Percentiles rank a stretch among this genome's conserved stretches.
phyloP scores from a whole-genome alignment of 371 early-diverging fungal species.

The Apophysomyces trapeziformis region DNA sequence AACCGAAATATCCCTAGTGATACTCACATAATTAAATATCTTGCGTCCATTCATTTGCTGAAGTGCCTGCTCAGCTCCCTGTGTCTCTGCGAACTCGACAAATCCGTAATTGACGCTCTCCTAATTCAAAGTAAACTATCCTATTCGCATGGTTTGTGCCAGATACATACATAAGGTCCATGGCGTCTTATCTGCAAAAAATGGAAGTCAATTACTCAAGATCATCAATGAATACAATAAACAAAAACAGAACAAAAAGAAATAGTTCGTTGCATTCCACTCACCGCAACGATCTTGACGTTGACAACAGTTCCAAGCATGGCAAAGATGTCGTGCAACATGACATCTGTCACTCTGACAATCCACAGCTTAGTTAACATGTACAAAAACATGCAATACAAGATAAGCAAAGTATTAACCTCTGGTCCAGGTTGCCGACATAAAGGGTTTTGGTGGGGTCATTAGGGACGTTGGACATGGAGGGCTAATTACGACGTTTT shows the following conservation, averaged over 20 bases:
- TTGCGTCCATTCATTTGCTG: conserved; percentile 71
- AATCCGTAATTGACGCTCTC: conserved; percentile 80
- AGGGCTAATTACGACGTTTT: conserved; percentile 8
- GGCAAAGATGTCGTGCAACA: conserved; percentile 80
- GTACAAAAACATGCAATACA: neutral
- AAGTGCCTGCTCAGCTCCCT: conserved; percentile 68
- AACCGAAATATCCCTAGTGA: neutral
- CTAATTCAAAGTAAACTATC: conserved; percentile 15
- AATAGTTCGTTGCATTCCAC: conserved; percentile 42
- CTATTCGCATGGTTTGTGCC: no score
- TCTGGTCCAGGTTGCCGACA: conserved; percentile 88
- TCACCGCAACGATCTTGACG: conserved; percentile 83
- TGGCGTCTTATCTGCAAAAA: conserved; percentile 41
- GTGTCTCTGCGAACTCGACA: conserved; percentile 73
- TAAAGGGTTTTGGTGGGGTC: conserved; percentile 54
- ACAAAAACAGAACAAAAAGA: neutral
- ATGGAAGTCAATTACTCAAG: conserved; percentile 1
- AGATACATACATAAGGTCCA: conserved; percentile 25
- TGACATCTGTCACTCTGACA: conserved; percentile 68
- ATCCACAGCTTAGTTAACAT: neutral
- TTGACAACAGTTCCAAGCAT: conserved; percentile 67
- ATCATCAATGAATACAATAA: conserved; percentile 1
- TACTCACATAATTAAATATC: conserved; percentile 49
- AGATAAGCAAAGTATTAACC: conserved; percentile 30
- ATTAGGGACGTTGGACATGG: conserved; percentile 12